Evolutionary conservation across 495 filamentous ascomycete species (phyloP).

Genomic region (Aspergillus coremiiformis): DNA sequence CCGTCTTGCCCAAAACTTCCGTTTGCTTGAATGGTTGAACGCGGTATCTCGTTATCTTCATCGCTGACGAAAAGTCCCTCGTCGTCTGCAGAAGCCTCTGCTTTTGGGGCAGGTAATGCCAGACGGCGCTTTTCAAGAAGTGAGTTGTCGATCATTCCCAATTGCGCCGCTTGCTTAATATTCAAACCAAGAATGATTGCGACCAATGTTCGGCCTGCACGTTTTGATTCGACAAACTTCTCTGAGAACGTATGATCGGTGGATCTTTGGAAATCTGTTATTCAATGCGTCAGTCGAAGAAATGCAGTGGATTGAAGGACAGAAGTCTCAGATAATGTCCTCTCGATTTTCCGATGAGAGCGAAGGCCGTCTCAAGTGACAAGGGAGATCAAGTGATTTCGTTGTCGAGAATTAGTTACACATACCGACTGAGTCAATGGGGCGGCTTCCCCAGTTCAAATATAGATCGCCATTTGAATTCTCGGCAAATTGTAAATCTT

Average conservation of each 20-base stretch:
- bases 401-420: constrained; percentile 8
- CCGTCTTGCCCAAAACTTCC: background rate
- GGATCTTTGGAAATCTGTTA: constrained; percentile 35
- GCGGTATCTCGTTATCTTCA: constrained; percentile 24
- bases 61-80: constrained; percentile 41
- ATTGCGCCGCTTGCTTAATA: constrained; percentile 38
- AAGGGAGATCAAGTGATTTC: constrained; percentile 1
- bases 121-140: constrained; percentile 16
- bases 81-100: constrained; percentile 16
- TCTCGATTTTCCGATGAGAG: background rate
- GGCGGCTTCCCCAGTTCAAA: constrained; percentile 43
- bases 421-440: constrained; percentile 39
- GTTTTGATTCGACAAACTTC: constrained; percentile 44
- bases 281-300: constrained; percentile 12
- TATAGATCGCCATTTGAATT: constrained; percentile 44
- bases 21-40: constrained; percentile 1
- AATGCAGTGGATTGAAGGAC: background rate
- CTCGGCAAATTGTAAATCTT: constrained; percentile 55
- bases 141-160: constrained; percentile 40
- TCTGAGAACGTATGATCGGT: constrained; percentile 46
- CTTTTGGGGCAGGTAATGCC: background rate
- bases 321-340: background rate
- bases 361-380: background rate
- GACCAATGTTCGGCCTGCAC: constrained; percentile 39
- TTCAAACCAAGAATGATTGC: constrained; percentile 47